These are phyloP conservation scores for Dendrobium catenatum DNA, from an alignment of 106 monocot genomes.

Conservation along the genomic window DNA sequence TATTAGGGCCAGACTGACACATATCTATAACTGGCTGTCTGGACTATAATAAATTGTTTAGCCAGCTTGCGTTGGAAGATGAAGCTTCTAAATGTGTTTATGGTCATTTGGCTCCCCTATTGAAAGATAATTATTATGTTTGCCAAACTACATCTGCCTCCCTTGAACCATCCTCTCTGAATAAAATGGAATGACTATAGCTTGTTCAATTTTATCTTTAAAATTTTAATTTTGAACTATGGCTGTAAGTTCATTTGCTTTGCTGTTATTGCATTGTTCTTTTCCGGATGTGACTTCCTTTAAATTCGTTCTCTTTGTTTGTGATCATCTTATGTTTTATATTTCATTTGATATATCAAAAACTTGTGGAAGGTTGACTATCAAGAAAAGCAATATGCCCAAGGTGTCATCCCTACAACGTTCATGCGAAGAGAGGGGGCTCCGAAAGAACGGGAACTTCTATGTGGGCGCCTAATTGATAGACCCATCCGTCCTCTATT, in stretches of 20 bases:
- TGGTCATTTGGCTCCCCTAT: not conserved
- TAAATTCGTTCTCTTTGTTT: not conserved
- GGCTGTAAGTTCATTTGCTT: not conserved
- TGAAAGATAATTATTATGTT: not conserved
- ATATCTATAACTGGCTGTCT: no score
- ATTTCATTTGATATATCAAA: not conserved
- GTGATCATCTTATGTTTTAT: not conserved
- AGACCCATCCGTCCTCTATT: slow-evolving; percentile 93
- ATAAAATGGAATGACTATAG: not conserved
- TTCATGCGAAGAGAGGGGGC: slow-evolving; percentile 97
- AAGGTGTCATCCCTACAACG: slow-evolving; percentile 86
- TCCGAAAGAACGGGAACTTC: slow-evolving; percentile 88
- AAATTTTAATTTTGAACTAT: not conserved
- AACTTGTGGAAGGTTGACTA: slow-evolving; percentile 69
- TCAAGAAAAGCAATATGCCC: slow-evolving; percentile 92
- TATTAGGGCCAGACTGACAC: not conserved
- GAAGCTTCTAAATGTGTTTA: not conserved
- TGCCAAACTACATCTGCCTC: not conserved
- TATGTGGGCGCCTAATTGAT: slow-evolving; percentile 93
- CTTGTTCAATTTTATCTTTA: not conserved
- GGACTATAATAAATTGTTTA: no score
- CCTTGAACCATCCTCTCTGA: not conserved
- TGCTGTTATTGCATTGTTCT: not conserved
- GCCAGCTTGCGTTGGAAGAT: not conserved
- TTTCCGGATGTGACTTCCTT: not conserved